Conservation (phyloP, 352 stramenopile species). For the Globisporangium abappressorium region DNA sequence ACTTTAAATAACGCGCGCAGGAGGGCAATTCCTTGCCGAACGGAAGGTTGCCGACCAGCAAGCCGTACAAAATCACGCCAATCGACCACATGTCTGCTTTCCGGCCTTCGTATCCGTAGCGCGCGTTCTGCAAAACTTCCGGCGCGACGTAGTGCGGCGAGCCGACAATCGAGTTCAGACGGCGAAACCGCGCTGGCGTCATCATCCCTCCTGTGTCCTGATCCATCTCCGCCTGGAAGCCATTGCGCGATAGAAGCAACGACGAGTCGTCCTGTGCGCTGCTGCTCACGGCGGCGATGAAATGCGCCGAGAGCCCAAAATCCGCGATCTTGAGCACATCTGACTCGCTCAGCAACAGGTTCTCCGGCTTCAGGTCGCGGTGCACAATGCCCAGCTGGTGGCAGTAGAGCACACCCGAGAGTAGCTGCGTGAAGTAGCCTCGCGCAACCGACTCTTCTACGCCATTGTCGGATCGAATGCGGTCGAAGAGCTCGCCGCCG, state of each 20-base stretch:
- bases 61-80: slow-evolving; percentile 91
- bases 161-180: slow-evolving; percentile 95
- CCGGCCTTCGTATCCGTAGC: slow-evolving; percentile 88
- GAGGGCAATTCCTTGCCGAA: slow-evolving; percentile 94
- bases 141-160: slow-evolving; percentile 97
- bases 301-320: slow-evolving; percentile 92
- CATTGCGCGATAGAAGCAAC: slow-evolving; percentile 4
- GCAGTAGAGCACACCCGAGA: slow-evolving; percentile 88
- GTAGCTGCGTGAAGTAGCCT: slow-evolving; percentile 87
- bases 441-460: slow-evolving; percentile 80
- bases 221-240: slow-evolving; percentile 24
- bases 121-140: slow-evolving; percentile 91
- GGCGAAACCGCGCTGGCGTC: slow-evolving; percentile 46
- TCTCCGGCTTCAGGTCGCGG: slow-evolving; percentile 96
- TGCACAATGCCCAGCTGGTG: slow-evolving; percentile 92
- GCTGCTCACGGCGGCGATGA: slow-evolving; percentile 73
- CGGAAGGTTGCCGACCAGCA: slow-evolving; percentile 91
- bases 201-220: slow-evolving; percentile 23
- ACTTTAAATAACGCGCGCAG: slow-evolving; percentile 94
- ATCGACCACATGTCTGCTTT: slow-evolving; percentile 94
- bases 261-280: slow-evolving; percentile 27
- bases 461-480: slow-evolving; percentile 85
- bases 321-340: slow-evolving; percentile 95
- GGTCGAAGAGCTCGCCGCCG: slow-evolving; percentile 92
- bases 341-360: slow-evolving; percentile 90